phyloP scores from a whole-genome alignment of 805 yeast species.

The Monosporozyma yasuniensis region DNA sequence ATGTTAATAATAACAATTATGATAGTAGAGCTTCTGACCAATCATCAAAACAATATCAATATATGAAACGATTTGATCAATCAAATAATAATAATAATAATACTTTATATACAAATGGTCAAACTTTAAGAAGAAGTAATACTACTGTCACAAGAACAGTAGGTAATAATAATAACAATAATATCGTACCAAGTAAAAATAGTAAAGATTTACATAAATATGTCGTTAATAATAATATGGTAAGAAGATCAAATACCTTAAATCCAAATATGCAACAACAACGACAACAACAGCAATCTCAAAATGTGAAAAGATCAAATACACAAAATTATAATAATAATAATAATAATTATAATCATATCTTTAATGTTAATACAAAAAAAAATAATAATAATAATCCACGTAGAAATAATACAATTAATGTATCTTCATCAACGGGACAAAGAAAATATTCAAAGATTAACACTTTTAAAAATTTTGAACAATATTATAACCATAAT shows the following conservation, averaged over 20 bases:
- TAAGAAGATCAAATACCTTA: neutral
- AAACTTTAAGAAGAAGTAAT: neutral
- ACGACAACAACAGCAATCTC: neutral
- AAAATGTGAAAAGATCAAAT: neutral
- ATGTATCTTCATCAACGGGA: neutral
- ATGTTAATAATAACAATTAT: neutral
- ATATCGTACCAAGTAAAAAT: neutral
- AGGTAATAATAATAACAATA: neutral
- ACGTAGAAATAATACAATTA: constrained; percentile 1
- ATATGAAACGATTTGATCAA: neutral
- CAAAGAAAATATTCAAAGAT: constrained; percentile 1
- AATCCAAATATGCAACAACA: neutral
- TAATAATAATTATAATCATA: neutral
- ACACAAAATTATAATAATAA: neutral
- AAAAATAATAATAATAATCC: neutral
- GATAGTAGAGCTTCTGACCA: neutral
- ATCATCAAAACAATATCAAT: neutral
- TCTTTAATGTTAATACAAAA: neutral
- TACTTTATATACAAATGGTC: neutral
- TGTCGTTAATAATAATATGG: neutral
- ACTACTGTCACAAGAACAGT: neutral
- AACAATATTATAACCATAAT: neutral
- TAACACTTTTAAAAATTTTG: constrained; percentile 1
- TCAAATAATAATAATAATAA: neutral
- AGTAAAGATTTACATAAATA: neutral